Percentiles rank a stretch among this genome's conserved stretches.
Evolutionary conservation across 768 basidiomycete species (phyloP).

Genomic region (Kwoniella bestiolae): DNA sequence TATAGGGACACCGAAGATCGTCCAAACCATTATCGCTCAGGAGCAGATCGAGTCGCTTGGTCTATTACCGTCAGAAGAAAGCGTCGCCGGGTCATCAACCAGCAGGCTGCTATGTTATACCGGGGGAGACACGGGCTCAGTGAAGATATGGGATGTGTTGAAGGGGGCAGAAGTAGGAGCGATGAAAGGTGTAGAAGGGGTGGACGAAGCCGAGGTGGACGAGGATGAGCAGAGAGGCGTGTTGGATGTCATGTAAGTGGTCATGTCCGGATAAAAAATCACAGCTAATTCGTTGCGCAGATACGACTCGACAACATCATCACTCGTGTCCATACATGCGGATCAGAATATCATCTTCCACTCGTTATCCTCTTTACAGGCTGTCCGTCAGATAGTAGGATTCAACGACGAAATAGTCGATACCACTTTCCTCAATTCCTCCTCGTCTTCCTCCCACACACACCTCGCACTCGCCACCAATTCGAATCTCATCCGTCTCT

Average conservation of each 20-base stretch:
- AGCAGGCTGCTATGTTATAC: slow-evolving; percentile 72
- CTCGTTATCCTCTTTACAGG: slow-evolving; percentile 69
- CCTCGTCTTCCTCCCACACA: slow-evolving; percentile 61
- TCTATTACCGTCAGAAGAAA: slow-evolving; percentile 65
- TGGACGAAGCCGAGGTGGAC: slow-evolving; percentile 59
- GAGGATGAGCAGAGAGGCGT: slow-evolving; percentile 86
- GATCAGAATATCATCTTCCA: slow-evolving; percentile 97
- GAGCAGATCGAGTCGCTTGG: slow-evolving; percentile 89
- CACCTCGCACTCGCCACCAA: slow-evolving; percentile 96
- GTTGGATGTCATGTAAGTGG: slow-evolving; percentile 74
- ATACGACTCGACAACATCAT: slow-evolving; percentile 68
- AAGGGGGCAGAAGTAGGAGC: slow-evolving; percentile 67
- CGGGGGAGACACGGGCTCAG: slow-evolving; percentile 83
- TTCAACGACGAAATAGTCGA: slow-evolving; percentile 99
- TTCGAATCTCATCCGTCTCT: slow-evolving; percentile 90
- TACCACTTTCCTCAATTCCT: slow-evolving; percentile 68
- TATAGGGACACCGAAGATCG: slow-evolving; percentile 62
- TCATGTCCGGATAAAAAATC: slow-evolving; percentile 15
- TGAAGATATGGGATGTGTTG: slow-evolving; percentile 82
- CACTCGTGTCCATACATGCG: slow-evolving; percentile 81
- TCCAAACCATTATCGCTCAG: slow-evolving; percentile 75
- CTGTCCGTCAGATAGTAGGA: slow-evolving; percentile 83
- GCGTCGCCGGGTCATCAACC: slow-evolving; percentile 60
- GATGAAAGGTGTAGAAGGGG: slow-evolving; percentile 62
- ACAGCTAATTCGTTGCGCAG: slow-evolving; percentile 58